Conservation (phyloP, 306 rosid species). For the Cucurbita moschata region DNA sequence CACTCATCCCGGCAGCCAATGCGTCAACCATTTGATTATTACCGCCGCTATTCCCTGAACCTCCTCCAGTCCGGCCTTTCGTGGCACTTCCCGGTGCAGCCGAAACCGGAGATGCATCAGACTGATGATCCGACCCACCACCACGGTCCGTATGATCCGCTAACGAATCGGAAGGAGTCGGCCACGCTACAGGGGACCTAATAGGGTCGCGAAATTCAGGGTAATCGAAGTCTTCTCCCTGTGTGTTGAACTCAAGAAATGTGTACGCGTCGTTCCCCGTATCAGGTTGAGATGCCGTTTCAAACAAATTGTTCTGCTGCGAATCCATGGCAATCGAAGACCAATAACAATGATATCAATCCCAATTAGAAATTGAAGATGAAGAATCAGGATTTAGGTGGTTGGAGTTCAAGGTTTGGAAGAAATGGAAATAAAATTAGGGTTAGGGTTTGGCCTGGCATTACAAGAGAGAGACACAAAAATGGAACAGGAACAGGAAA, state of each 20-base stretch:
- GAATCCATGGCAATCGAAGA: slow-evolving; percentile 47
- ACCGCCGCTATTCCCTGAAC: slow-evolving; percentile 36
- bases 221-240: slow-evolving; percentile 94
- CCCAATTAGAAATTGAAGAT: not conserved
- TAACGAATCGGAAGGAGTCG: slow-evolving; percentile 83
- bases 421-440: slow-evolving; percentile 10
- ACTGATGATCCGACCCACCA: slow-evolving; percentile 62
- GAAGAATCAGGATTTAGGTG: not conserved
- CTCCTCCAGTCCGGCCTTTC: slow-evolving; percentile 38
- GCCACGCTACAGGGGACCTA: slow-evolving; percentile 83
- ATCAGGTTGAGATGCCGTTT: slow-evolving; percentile 96
- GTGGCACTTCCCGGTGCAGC: slow-evolving; percentile 61
- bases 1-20: slow-evolving; percentile 75
- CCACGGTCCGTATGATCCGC: slow-evolving; percentile 64
- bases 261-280: slow-evolving; percentile 92
- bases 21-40: slow-evolving; percentile 70
- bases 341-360: not conserved
- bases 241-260: slow-evolving; percentile 93
- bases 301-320: slow-evolving; percentile 68
- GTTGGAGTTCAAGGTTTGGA: slow-evolving; percentile 23
- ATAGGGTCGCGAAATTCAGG: slow-evolving; percentile 94
- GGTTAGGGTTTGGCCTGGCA: slow-evolving; percentile 53
- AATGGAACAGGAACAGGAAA: not conserved
- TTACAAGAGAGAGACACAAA: not conserved
- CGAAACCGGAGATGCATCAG: slow-evolving; percentile 87